Base-by-base conservation (phyloP, 305 asterid species). In the Fraxinus sp. region DNA sequence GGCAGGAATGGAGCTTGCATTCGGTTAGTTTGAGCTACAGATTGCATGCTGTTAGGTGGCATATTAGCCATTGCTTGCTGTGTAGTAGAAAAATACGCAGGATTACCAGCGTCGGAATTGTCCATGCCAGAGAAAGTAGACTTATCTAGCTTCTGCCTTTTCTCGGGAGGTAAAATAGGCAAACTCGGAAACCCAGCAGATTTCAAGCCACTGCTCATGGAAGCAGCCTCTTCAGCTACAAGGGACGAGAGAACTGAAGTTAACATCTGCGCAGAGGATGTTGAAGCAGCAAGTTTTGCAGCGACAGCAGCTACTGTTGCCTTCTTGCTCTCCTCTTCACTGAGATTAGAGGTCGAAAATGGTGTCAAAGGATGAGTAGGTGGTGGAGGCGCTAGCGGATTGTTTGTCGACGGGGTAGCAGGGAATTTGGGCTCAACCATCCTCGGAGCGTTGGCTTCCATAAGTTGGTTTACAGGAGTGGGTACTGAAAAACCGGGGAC, bases 201-300 rank as follows among this genome's bases (percentile, higher is more conserved):
- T 75, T 80, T 91, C 83, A 90, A 84, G 64, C 96, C 93, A 41
- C 90, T 87, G 86, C 91, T 86, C 92, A 86, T 87, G 46, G 98
- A 89, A 16, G 98, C 98, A 66, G 92, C 98, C 87, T 96, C 98
- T 88, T 96, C 98, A 0, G 98, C 99, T 16, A 91, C 98, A 72
- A 96, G 95, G 75, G 97, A 92, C n/a, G 98, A 95, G 70, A 96
- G 94, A 9, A 95, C 92, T 33, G 98, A 93, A 3, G 97, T 91
- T 41, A 96, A 90, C 99, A 96, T 92, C 85, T 94, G 97, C 0
- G 98, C 98, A 1, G 99, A 95, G 77, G 99, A 93, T 26, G 97
- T 85, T 14, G 98, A 96, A 18, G 97, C 97, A 28, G 98, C 85
- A 5, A 96, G 93, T 87, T 96, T 96, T 81, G 98, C 99, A 81